Conservation (phyloP, 345 rosid genomes). For the Eucalyptus tenuipes region DNA sequence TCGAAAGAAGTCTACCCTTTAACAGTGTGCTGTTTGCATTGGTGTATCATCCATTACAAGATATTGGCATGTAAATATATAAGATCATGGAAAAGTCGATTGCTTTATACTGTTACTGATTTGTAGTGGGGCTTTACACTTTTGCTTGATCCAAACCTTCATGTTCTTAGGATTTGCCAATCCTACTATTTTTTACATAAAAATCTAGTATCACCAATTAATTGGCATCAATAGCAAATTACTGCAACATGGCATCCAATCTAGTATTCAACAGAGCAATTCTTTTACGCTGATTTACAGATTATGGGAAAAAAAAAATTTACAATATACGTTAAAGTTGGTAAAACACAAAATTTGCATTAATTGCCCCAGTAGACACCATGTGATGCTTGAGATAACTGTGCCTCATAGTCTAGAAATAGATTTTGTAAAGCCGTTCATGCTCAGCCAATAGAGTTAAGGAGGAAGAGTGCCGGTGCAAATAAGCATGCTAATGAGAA, state of each 20-base stretch:
- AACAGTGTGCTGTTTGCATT: not conserved
- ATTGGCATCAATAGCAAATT: not conserved
- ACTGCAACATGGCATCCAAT: not conserved
- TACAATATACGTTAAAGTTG: not conserved
- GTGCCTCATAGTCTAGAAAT: not conserved
- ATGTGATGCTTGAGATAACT: not conserved
- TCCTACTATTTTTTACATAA: not conserved
- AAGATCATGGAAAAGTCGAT: not conserved
- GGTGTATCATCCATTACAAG: not conserved
- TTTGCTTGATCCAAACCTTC: not conserved
- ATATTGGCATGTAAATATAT: not conserved
- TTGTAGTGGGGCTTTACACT: not conserved
- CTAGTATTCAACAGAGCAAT: not conserved
- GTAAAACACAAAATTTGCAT: not conserved
- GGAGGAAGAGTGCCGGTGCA: not conserved
- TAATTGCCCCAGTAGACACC: not conserved
- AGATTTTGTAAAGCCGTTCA: not conserved
- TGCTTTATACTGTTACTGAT: not conserved
- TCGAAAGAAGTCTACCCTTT: not conserved
- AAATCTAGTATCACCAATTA: not conserved
- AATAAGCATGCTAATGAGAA: not conserved
- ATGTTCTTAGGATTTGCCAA: not conserved
- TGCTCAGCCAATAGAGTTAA: not conserved
- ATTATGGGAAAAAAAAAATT: not conserved
- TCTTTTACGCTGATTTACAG: not conserved